Evolutionary conservation across 768 basidiomycete species (phyloP), one percentile per base, ranked within the genome.

Genomic region (Pleurotus salmoneostramineus): DNA sequence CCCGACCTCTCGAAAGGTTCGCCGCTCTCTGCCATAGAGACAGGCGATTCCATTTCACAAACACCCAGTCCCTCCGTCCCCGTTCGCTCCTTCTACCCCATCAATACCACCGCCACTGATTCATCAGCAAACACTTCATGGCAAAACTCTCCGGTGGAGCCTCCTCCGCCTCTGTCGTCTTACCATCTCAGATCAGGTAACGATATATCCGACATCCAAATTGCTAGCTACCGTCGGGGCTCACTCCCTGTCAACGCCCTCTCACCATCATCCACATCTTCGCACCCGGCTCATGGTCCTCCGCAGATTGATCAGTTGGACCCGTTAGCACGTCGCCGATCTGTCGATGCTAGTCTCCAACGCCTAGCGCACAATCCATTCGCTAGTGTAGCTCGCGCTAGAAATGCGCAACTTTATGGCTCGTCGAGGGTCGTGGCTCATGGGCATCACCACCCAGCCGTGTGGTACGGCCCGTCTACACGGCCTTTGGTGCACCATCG

Each of bases 191-290:
- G 62, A 52, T 64, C 63, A 35, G 64, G 64, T 21, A 17, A 40
- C 58, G 56, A 64, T 35, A 55, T 56, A 56, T 56, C 62, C 63
- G 64, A 74, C 65, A 57, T 65, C 61, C 67, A 73, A 65, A 57
- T 72, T 62, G 62, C 72, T 67, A 73, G 60, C 66, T 61, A 61
- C 56, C 69, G 84, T 57, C 80, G 85, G 35, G 81, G 83, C 14
- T 87, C 85, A 3, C 74, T 86, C 34, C 86, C 85, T 32, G 72
- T 71, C 47, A 74, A 74, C 65, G 71, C 71, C 27, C 71, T 79
- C 62, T 43, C 31, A 37, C 52, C 52, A 55, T 42, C 52, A 17
- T 45, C 44, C n/a, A n/a, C 50, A 43, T 55, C 40, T 31, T 42
- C 52, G 43, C 64, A 63, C n/a, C 61, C 70, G 6, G 58, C 64